phyloP scores from a whole-genome alignment of 139 green algal genomes.

The Chlorella sp. region DNA sequence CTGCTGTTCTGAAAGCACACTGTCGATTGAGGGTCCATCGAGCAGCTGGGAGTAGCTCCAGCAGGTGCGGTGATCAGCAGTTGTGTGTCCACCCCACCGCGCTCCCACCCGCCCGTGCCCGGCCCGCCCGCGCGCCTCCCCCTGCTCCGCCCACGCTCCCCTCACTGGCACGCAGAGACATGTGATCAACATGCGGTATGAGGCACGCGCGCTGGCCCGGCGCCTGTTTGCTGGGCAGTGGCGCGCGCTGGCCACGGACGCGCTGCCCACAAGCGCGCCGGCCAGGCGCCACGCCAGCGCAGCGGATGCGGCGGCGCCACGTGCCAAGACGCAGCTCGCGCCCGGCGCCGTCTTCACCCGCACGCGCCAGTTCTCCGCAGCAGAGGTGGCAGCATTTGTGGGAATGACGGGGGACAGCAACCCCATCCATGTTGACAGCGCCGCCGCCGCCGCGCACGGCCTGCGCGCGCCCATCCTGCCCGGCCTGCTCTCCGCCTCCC shows the following conservation, averaged over 20 bases:
- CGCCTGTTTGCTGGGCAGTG: too few species aligned
- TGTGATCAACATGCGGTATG: too few species aligned
- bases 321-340: background rate
- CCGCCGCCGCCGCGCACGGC: constrained; percentile 31
- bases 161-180: too few species aligned
- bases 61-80: background rate
- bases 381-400: constrained; percentile 54
- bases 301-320: background rate
- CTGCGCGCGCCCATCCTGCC: constrained; percentile 55
- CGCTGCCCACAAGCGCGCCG: too few species aligned
- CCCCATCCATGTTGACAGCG: constrained; percentile 44
- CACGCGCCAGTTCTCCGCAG: constrained; percentile 39
- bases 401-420: constrained; percentile 68
- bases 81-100: background rate
- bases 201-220: too few species aligned
- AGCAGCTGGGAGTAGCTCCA: too few species aligned
- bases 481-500: constrained; percentile 68
- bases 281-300: background rate
- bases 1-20: too few species aligned
- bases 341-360: background rate
- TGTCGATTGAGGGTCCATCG: too few species aligned
- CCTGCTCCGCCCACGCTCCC: background rate
- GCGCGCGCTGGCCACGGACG: too few species aligned
- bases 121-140: background rate
- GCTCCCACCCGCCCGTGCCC: background rate